Percentiles rank a stretch among this genome's conserved stretches.
Evolutionary conservation across 768 basidiomycete species (phyloP).

Genomic region (Kwoniella heveanensis): DNA sequence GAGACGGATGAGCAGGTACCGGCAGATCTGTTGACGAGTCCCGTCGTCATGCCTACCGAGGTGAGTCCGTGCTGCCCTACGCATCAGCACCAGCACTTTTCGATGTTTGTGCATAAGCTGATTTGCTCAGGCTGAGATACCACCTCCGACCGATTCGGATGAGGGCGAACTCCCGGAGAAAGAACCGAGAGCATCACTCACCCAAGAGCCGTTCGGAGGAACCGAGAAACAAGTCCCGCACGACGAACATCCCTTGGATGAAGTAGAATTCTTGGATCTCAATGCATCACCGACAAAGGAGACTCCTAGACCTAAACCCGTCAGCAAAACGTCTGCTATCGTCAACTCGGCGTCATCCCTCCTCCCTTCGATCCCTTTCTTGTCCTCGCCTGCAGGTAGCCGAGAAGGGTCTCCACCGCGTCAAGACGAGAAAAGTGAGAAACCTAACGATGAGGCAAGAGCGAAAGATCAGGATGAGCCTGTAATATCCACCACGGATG

Average conservation of each 20-base stretch:
- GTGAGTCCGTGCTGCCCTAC: conserved; percentile 25
- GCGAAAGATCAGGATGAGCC: conserved; percentile 11
- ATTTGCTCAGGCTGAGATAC: conserved; percentile 4
- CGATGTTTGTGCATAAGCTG: too few species aligned
- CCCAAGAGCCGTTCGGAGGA: conserved; percentile 51
- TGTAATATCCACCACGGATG: conserved; percentile 19
- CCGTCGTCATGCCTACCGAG: conserved; percentile 63
- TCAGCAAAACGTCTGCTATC: conserved; percentile 14
- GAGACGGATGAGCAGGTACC: conserved; percentile 96
- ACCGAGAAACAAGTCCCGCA: conserved; percentile 33
- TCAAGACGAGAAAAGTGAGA: neutral
- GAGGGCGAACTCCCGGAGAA: neutral
- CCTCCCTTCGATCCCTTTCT: conserved; percentile 36
- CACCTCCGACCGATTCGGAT: conserved; percentile 10
- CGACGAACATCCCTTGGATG: conserved; percentile 20
- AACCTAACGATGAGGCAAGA: conserved; percentile 12
- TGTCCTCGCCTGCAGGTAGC: conserved; percentile 16
- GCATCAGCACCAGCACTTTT: neutral
- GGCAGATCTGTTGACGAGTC: conserved; percentile 88
- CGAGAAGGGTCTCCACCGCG: conserved; percentile 1
- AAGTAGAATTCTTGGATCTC: conserved; percentile 78
- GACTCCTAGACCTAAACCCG: neutral
- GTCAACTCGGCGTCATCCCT: conserved; percentile 31
- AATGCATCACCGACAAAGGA: conserved; percentile 59
- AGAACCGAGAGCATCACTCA: conserved; percentile 25